Evolutionary conservation across 176 grass and related monocot species (phyloP).

Genomic region (Oropetium thomaeum): DNA sequence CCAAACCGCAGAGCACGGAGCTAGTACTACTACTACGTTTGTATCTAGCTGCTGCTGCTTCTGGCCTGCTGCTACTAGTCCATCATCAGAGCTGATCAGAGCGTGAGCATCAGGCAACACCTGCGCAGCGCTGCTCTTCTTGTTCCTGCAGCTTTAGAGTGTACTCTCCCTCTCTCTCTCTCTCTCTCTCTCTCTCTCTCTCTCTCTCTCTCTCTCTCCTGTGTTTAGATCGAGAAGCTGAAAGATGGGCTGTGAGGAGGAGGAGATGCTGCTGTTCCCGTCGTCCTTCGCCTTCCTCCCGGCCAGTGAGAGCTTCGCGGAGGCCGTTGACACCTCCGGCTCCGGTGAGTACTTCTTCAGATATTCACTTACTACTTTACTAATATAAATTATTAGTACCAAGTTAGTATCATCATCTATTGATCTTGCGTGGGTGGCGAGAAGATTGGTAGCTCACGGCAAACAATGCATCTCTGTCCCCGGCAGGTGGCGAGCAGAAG

Average conservation of each 20-base stretch:
- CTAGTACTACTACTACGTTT: too few species aligned
- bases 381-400: too few species aligned
- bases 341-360: conserved; percentile 2
- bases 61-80: too few species aligned
- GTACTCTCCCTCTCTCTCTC: too few species aligned
- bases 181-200: too few species aligned
- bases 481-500: conserved; percentile 43
- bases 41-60: too few species aligned
- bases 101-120: conserved; percentile 9
- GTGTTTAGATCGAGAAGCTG: neutral
- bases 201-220: neutral
- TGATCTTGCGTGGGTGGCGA: too few species aligned
- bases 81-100: conserved; percentile 16
- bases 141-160: neutral
- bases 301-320: conserved; percentile 25
- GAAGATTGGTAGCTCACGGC: neutral
- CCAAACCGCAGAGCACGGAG: neutral
- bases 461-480: neutral
- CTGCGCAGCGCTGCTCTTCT: neutral
- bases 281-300: conserved; percentile 38
- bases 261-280: conserved; percentile 52
- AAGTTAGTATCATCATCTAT: too few species aligned
- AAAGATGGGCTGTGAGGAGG: conserved; percentile 46
- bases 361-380: too few species aligned
- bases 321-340: conserved; percentile 19